Evolutionary conservation across 768 basidiomycete genomes (phyloP), one percentile per base, ranked within the genome.

Genomic region (Rhizopogon roseolus): DNA sequence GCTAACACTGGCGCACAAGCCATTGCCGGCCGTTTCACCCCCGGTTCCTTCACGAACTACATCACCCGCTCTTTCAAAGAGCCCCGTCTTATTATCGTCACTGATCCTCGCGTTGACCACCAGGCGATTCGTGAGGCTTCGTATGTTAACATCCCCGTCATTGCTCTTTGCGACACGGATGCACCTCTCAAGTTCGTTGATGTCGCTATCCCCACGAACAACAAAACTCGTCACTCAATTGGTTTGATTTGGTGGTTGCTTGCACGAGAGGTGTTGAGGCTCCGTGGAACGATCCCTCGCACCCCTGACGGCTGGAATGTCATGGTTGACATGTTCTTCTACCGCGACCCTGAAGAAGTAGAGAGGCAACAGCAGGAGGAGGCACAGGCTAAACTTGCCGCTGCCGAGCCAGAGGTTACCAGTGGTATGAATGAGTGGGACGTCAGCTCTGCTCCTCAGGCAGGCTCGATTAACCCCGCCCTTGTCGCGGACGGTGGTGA

Each of bases 51-150:
- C 79, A 98, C 97, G 71, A 99, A 99, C 81, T 98, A 98, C 81
- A 96, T 96, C 81, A 97, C 93, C 64, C 93, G 92, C 67, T 97
- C 94, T 56, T 99, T 98, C 90, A 98, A 98, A 81, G 97, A 99
- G 77, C 97, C 97, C 64, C 93, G 97, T 65, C 84, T 99, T 57
- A 95, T 99, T 73, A 71, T 99, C 67, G 96, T 99, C 58, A 98
- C 96, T 71, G 97, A 99, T 78, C 97, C 97, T 62, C 92, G 97
- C 61, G 92, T 98, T 60, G 97, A 98, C 78, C 97, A 98, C 82
- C 97, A 99, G 77, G 97, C 97, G 61, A 99, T 99, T 76, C 93
- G 97, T 63, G 97, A 99, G 79, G 95, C 97, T 43, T 96, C 96
- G 54, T 99, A 98, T 71, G 97, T 98, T 73, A 99, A 99, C 88